These are phyloP conservation scores for Cucumis sativus DNA, from an alignment of 306 rosid species.

Conservation along the genomic window DNA sequence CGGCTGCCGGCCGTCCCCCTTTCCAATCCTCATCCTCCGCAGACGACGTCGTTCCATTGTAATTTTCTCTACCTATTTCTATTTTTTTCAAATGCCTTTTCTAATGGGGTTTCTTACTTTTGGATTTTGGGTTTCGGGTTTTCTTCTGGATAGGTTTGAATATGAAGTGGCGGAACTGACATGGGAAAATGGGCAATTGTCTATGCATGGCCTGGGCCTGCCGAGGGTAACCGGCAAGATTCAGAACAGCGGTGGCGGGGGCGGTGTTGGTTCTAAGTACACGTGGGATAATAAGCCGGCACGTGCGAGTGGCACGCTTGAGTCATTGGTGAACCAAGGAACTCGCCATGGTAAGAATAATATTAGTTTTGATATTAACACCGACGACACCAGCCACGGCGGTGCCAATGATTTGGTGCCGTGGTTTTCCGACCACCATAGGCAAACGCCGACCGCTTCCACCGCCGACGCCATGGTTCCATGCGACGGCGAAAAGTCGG, in stretches of 20 bases:
- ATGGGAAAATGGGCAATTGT: conserved; percentile 82
- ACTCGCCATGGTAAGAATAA: conserved; percentile 16
- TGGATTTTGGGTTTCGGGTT: background rate
- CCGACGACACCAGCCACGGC: background rate
- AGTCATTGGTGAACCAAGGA: conserved; percentile 80
- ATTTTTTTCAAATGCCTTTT: background rate
- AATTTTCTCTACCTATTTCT: background rate
- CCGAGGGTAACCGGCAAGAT: conserved; percentile 34
- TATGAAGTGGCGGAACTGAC: conserved; percentile 81
- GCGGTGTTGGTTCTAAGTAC: conserved; percentile 15
- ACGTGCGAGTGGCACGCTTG: conserved; percentile 67
- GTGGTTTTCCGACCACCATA: conserved; percentile 28
- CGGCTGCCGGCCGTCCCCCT: conserved; percentile 13
- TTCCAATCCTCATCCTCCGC: conserved; percentile 37
- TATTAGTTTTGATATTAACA: background rate
- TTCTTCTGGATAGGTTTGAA: conserved; percentile 37
- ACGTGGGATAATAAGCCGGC: conserved; percentile 85
- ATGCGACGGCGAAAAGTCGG: conserved; percentile 24
- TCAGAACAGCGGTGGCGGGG: background rate
- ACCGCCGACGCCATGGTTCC: conserved; percentile 71
- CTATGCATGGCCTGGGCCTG: conserved; percentile 71
- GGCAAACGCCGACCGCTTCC: background rate
- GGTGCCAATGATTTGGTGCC: conserved; percentile 20
- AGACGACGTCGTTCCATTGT: conserved; percentile 46
- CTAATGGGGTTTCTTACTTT: background rate